A percentile compares a stretch with the other conserved stretches of the same genome.
Conservation (phyloP, 2,329 filamentous ascomycete genomes). For the Aspergillus ochraceus region DNA sequence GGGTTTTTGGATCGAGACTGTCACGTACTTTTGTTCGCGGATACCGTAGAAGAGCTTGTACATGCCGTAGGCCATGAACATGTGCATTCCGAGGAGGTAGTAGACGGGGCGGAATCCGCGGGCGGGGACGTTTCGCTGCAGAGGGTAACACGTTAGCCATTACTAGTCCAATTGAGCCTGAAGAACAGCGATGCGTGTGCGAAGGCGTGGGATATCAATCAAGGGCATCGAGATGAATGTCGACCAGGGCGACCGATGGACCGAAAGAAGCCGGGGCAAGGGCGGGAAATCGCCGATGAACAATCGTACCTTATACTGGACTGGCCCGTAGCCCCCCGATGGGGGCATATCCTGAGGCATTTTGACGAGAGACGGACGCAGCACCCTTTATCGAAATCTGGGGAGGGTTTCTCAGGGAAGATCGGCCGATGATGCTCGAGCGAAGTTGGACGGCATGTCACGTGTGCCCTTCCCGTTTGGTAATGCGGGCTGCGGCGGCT, state of each 20-base stretch:
- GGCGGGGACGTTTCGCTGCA: slow-evolving; percentile 84
- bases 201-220: background rate
- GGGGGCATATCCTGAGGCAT: slow-evolving; percentile 99
- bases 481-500: slow-evolving; percentile 29
- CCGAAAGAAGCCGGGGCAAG: background rate
- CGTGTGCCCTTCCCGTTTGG: slow-evolving; percentile 25
- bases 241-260: background rate
- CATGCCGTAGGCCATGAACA: slow-evolving; percentile 86
- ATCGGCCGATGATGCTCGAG: slow-evolving; percentile 19
- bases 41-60: slow-evolving; percentile 81
- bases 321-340: slow-evolving; percentile 86
- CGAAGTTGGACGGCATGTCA: slow-evolving; percentile 32
- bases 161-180: background rate
- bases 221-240: background rate
- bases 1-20: background rate
- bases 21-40: slow-evolving; percentile 82
- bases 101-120: slow-evolving; percentile 83
- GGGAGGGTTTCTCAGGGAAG: slow-evolving; percentile 10
- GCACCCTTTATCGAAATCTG: slow-evolving; percentile 22
- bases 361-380: slow-evolving; percentile 34
- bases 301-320: slow-evolving; percentile 86
- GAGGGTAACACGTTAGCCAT: slow-evolving; percentile 8
- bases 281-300: slow-evolving; percentile 6
- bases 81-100: slow-evolving; percentile 73
- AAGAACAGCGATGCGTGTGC: background rate